Evolutionary conservation across 352 stramenopile species (phyloP), one percentile per base, ranked within the genome.

Genomic region (Saprolegnia parasitica): DNA sequence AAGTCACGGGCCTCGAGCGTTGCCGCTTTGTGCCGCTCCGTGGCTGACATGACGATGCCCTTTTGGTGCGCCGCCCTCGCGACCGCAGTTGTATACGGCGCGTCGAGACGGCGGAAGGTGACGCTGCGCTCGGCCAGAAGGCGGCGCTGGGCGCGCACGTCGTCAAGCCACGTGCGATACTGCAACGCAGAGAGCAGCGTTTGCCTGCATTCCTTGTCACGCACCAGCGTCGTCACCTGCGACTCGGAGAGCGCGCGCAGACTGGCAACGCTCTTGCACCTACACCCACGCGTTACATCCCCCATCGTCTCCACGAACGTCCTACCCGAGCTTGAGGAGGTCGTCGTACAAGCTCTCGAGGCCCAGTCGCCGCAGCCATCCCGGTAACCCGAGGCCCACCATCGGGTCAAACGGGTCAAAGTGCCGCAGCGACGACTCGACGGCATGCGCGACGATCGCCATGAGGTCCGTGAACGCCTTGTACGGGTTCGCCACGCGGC

Each of bases 401-500:
- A 91, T 42, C 9, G 89, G 84, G 68, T 92, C 82, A 0, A 70
- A n/a, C 26, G 79, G 81, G 64, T 94, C 81, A 21, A 80, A 89
- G 26, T 77, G 77, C 32, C 20, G 64, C 11, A 46, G 62, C 16
- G 80, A 78, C 1, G 37, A 58, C 21, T 15, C 56, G 35, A 76
- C 5, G 56, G 80, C 81, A 10, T 71, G 75, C 0, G 60, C 50
- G 1, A 93, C 68, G 54, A 93, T 77, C 0, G 23, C 49, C 13
- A 63, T 67, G 24, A 89, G 39, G 0, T 72, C 77, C 0, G 21
- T 16, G 32, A 76, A 45, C 0, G 29, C 29, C 8, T 60, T 67
- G 42, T 90, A 91, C 16, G 80, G 80, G 52, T 90, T 94, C 10
- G 67, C 71, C 23, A 81, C 74, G 0, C 78, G 80, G 13, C 84